Evolutionary conservation across 345 rosid genomes (phyloP).

Genomic region (Brassica rapa): DNA sequence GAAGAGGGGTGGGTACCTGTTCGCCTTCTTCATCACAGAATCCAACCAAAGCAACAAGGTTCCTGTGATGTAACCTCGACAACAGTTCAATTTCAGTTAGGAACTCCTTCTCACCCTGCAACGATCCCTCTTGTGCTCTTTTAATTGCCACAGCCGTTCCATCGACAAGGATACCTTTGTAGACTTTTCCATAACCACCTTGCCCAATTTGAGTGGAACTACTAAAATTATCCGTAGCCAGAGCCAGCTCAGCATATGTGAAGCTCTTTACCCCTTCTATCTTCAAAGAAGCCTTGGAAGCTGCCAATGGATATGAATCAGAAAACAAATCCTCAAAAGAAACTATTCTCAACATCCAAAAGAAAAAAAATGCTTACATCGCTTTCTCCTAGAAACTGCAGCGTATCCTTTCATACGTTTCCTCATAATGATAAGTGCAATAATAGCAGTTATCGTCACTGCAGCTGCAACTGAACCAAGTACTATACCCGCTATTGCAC

Average conservation of each 20-base stretch:
- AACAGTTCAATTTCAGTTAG: slow-evolving; percentile 84
- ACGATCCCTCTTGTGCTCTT: slow-evolving; percentile 85
- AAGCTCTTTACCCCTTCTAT: slow-evolving; percentile 81
- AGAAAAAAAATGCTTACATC: slow-evolving; percentile 49
- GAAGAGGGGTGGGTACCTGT: slow-evolving; percentile 57
- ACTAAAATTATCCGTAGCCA: slow-evolving; percentile 65
- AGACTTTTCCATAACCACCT: slow-evolving; percentile 98
- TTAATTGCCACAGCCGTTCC: slow-evolving; percentile 85
- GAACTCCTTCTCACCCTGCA: slow-evolving; percentile 94
- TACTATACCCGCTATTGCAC: slow-evolving; percentile 64
- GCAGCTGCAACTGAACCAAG: slow-evolving; percentile 74
- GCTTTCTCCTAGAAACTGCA: slow-evolving; percentile 52
- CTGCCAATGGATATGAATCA: slow-evolving; percentile 44
- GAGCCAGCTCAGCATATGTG: slow-evolving; percentile 65
- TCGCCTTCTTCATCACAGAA: slow-evolving; percentile 92
- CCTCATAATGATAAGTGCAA: slow-evolving; percentile 65
- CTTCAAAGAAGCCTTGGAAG: slow-evolving; percentile 55
- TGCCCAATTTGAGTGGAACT: slow-evolving; percentile 74
- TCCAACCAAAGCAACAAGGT: slow-evolving; percentile 87
- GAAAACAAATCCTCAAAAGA: slow-evolving; percentile 20
- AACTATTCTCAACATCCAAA: background rate
- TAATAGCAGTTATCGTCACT: slow-evolving; percentile 63
- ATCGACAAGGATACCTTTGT: slow-evolving; percentile 69
- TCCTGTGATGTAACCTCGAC: slow-evolving; percentile 91
- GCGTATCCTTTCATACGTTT: slow-evolving; percentile 45